Evolutionary conservation across 345 rosid genomes (phyloP).

Genomic region (Brassica incana): DNA sequence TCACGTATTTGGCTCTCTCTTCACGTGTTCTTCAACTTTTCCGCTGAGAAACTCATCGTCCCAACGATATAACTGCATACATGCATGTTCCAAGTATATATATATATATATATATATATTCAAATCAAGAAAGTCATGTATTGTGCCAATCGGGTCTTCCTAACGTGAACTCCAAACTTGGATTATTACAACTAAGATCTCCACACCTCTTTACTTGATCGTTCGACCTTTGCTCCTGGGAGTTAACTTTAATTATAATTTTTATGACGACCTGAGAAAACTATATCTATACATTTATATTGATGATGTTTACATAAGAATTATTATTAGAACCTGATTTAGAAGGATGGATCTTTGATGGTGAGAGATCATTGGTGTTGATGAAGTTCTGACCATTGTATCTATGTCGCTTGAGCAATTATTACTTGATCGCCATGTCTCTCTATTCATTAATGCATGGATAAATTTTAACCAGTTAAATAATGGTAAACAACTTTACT

Average conservation of each 20-base stretch:
- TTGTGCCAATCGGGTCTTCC: slow-evolving; percentile 77
- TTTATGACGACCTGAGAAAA: neutral
- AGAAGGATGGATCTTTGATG: slow-evolving; percentile 36
- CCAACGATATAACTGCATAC: slow-evolving; percentile 18
- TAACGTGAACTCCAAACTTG: slow-evolving; percentile 73
- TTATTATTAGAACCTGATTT: slow-evolving; percentile 31
- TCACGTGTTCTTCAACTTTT: slow-evolving; percentile 7
- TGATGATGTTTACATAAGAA: no score
- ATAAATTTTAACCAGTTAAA: neutral
- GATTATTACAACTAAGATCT: slow-evolving; percentile 46
- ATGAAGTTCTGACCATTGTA: slow-evolving; percentile 31
- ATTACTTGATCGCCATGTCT: slow-evolving; percentile 35
- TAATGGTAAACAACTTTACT: neutral
- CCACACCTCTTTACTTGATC: slow-evolving; percentile 38
- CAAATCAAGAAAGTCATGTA: slow-evolving; percentile 34
- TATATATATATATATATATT: neutral
- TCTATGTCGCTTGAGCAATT: slow-evolving; percentile 33
- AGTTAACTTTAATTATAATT: neutral
- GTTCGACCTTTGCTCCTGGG: slow-evolving; percentile 29
- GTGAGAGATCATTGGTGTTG: slow-evolving; percentile 31
- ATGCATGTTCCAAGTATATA: neutral
- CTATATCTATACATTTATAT: no score
- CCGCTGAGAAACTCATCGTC: neutral
- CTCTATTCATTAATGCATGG: slow-evolving; percentile 12
- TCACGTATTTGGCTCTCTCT: slow-evolving; percentile 6